Evolutionary conservation across 2,329 filamentous ascomycete genomes (phyloP).

Genomic region (Didymella pomorum): DNA sequence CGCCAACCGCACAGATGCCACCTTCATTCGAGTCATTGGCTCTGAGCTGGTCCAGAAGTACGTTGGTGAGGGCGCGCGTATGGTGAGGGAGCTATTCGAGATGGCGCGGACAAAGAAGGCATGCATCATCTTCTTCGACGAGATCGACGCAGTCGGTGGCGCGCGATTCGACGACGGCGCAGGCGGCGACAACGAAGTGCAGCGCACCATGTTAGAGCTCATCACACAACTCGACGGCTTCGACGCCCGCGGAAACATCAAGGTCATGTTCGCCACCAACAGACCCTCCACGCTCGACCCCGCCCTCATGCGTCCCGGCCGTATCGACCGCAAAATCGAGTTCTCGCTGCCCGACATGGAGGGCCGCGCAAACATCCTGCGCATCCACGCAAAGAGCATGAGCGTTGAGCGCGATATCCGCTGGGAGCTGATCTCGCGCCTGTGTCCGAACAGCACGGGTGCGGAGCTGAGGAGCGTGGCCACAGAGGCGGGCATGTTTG

Average conservation of each 20-base stretch:
- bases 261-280: slow-evolving; percentile 99
- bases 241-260: slow-evolving; percentile 96
- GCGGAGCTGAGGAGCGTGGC: slow-evolving; percentile 96
- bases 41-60: slow-evolving; percentile 99
- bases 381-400: slow-evolving; percentile 99
- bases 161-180: slow-evolving; percentile 97
- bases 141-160: slow-evolving; percentile 95
- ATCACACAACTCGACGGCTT: slow-evolving; percentile 98
- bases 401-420: slow-evolving; percentile 97
- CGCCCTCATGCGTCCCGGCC: slow-evolving; percentile 95
- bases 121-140: slow-evolving; percentile 99
- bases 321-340: slow-evolving; percentile 98
- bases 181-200: slow-evolving; percentile 96
- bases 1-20: slow-evolving; percentile 96
- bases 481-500: slow-evolving; percentile 98
- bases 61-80: slow-evolving; percentile 95
- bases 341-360: slow-evolving; percentile 97
- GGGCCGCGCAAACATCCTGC: slow-evolving; percentile 94
- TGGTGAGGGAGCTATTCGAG: slow-evolving; percentile 98
- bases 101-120: slow-evolving; percentile 99
- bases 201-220: slow-evolving; percentile 96
- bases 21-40: slow-evolving; percentile 98
- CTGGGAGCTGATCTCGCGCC: slow-evolving; percentile 96
- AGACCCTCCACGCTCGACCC: slow-evolving; percentile 93
- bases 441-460: slow-evolving; percentile 97